Conservation (phyloP, 2,329 filamentous ascomycete genomes). For the Colletotrichum caudatum region DNA sequence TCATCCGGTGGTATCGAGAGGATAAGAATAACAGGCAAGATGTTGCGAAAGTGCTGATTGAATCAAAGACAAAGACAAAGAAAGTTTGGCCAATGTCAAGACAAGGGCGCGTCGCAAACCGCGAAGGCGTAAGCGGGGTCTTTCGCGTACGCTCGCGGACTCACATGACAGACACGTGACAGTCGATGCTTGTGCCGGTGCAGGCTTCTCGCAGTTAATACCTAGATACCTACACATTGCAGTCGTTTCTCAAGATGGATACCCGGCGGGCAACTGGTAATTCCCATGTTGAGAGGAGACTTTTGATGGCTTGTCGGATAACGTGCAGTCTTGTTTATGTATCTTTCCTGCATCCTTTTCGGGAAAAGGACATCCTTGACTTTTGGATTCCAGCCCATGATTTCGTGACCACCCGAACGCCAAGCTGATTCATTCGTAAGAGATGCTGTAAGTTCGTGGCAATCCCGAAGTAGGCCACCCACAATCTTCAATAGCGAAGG, state of each 20-base stretch:
- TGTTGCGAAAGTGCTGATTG: background rate
- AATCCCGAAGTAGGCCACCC: background rate
- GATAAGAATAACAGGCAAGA: too few relatives aligned
- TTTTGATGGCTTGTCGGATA: background rate
- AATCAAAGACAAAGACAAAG: conserved; percentile 17
- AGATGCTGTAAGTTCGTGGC: background rate
- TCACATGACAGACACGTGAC: conserved; percentile 18
- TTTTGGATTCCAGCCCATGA: background rate
- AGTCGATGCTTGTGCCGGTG: too few relatives aligned
- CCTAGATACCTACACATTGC: too few relatives aligned
- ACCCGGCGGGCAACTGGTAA: background rate
- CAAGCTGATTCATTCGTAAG: background rate
- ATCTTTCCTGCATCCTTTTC: background rate
- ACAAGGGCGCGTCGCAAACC: conserved; percentile 37
- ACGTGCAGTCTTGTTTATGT: background rate
- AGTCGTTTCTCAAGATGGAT: background rate
- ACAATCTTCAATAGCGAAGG: background rate
- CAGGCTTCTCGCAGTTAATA: background rate
- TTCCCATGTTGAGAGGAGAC: background rate
- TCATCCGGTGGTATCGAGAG: rapidly evolving
- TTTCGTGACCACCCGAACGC: conserved; percentile 25
- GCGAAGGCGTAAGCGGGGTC: conserved; percentile 19
- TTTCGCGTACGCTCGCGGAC: conserved; percentile 15
- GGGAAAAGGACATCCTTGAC: conserved; percentile 29
- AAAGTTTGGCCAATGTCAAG: conserved; percentile 30